Evolutionary conservation across 805 yeast genomes (phyloP).

Genomic region (Metahyphopichia silvanorum): DNA sequence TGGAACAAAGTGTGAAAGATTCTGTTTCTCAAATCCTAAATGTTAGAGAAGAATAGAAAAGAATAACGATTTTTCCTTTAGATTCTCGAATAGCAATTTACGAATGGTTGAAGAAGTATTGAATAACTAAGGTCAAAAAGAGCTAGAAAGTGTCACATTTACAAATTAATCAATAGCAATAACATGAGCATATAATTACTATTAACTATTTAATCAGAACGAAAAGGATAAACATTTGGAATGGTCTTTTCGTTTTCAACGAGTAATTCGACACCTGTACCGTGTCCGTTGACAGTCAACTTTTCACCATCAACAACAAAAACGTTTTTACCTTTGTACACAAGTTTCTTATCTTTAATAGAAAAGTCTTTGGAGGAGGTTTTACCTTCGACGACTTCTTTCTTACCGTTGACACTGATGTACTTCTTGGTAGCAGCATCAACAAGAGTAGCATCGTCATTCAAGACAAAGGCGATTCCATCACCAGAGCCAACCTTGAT

Average conservation of each 20-base stretch:
- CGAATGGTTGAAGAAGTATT: too few species aligned
- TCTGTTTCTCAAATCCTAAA: slow-evolving; percentile 31
- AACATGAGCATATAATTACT: too few species aligned
- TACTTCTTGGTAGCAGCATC: slow-evolving; percentile 9
- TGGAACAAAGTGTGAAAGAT: slow-evolving; percentile 38
- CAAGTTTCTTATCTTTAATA: slow-evolving; percentile 7
- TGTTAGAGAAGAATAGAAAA: too few species aligned
- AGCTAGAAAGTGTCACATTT: too few species aligned
- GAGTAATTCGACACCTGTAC: neutral
- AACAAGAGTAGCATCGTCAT: slow-evolving; percentile 19
- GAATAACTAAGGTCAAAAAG: too few species aligned
- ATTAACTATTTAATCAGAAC: too few species aligned
- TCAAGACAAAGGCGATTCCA: slow-evolving; percentile 15
- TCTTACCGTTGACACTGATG: neutral
- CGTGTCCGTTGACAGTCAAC: neutral
- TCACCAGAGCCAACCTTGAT: slow-evolving; percentile 9
- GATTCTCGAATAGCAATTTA: too few species aligned
- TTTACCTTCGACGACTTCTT: slow-evolving; percentile 1
- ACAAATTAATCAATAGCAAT: too few species aligned
- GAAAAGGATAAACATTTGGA: slow-evolving; percentile 1
- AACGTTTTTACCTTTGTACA: slow-evolving; percentile 2
- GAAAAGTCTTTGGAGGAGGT: slow-evolving; percentile 6
- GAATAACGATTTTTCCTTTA: too few species aligned
- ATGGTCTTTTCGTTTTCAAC: neutral
- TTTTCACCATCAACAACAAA: slow-evolving; percentile 3